Base-by-base conservation (phyloP, 768 basidiomycete genomes). In the Panus rudis region DNA sequence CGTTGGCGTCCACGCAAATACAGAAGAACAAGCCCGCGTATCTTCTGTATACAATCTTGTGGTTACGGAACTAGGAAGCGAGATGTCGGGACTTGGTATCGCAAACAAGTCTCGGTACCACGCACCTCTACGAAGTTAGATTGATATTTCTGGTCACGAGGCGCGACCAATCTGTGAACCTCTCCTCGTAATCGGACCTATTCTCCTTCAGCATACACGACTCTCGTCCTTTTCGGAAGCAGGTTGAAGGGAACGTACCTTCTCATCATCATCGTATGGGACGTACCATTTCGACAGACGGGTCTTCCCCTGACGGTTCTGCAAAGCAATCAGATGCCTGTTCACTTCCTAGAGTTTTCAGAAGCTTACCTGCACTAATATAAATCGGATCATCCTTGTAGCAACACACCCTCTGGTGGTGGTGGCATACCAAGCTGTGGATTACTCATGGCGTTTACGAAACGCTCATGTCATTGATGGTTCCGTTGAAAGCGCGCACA, bases 271-370 rank as follows among this genome's bases (percentile, higher is more conserved):
- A 54, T 97, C 93, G 53, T 92, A 98, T 1, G 96, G 96, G 21
- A 90, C 90, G 69, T 98, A 98, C 94, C 94, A 99, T 65, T 98
- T 98, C 8, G 91, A 92, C 39, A 98, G 64, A 43, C 96, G 75
- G 3, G 94, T 98, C 70, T 99, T 99, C 14, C 96, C 96, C 69
- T 99, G 96, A 30, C 94, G 81, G 61, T 98, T 98, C 92, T 98
- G 52, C n/a, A n/a, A 47, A 50, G 34, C n/a, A n/a, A n/a, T n/a
- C n/a, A n/a, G n/a, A n/a, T n/a, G n/a, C n/a, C 16, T 27, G 17
- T 25, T 34, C 23, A 14, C 25, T 23, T n/a, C 32, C 22, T 23
- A 34, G 19, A 41, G 23, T 24, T 37, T 0, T 14, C 6, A 23
- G 11, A 11, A 20, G 11, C 69, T 61, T 30, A 86, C 93, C 76